Evolutionary conservation across 768 basidiomycete genomes (phyloP), one percentile per base, ranked within the genome.

Genomic region (Boletus huronensis): DNA sequence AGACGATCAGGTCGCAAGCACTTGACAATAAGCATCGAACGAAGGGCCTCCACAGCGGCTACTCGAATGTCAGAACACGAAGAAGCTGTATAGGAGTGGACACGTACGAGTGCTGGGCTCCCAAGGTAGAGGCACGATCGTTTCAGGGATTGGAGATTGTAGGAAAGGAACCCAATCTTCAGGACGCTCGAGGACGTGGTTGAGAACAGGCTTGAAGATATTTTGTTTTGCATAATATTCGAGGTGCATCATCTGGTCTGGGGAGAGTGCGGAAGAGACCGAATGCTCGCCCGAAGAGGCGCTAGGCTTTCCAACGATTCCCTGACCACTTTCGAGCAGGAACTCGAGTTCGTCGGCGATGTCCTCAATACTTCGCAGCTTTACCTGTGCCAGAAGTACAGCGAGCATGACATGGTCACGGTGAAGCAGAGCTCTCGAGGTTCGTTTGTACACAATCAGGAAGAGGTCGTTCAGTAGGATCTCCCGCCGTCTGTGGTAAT

Each of bases 1-100:
- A 98, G 78, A 48, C 94, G 86, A 72, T 98, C 96, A 7, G 96
- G 94, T 45, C 96, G 83, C 70, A 99, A 79, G 69, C 88, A 96
- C 71, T 94, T 94, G 70, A 96, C 80, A 54, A 97, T 72, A 25
- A 93, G 75, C 53, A 93, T 78, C 21, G 82, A 76, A 21, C 92
- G 85, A 55, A 92, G 82, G 14, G 88, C 86, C 58, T 87, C 83
- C 39, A 87, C 74, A 48, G 87, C 82, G 59, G 83, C 93, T 88
- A 42, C 17, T 52, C 59, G 40, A 38, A 57, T 41, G 50, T 70
- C 28, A 68, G 49, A 34, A 57, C 9, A 54, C n/a, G 17, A 48
- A 48, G 29, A 31, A 43, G 9, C 16, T 16, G 44, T 19, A 46
- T 21, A 32, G 32, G 28, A 36, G 17, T 39, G 35, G 38, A 59